These are phyloP conservation scores for Yamadazyma scolyti DNA, from an alignment of 805 yeast genomes.

Conservation along the genomic window DNA sequence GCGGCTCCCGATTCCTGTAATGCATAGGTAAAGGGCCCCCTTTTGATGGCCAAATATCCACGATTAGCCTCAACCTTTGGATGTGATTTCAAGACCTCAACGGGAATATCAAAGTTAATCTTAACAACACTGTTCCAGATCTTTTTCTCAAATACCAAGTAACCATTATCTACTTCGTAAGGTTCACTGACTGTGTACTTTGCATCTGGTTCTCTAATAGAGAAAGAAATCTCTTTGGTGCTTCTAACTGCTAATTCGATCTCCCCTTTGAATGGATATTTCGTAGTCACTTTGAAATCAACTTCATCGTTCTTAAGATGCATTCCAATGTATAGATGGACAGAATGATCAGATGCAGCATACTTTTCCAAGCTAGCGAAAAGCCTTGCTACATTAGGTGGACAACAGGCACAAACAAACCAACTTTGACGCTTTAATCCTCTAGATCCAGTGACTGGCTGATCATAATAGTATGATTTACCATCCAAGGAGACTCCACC, in stretches of 20 bases:
- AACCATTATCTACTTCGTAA: constrained; percentile 9
- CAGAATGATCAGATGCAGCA: constrained; percentile 8
- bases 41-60: constrained; percentile 15
- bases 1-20: constrained; percentile 12
- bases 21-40: constrained; percentile 18
- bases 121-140: constrained; percentile 4
- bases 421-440: constrained; percentile 14
- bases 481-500: constrained; percentile 21
- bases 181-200: constrained; percentile 2
- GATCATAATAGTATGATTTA: constrained; percentile 16
- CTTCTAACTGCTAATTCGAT: constrained; percentile 6
- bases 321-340: constrained; percentile 14
- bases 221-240: constrained; percentile 7
- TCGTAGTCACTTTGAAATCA: constrained; percentile 6
- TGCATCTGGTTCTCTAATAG: constrained; percentile 12
- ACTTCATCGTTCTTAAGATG: constrained; percentile 4
- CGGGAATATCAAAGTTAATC: constrained; percentile 11
- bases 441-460: constrained; percentile 13
- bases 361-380: constrained; percentile 18
- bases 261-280: constrained; percentile 13
- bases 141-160: constrained; percentile 8
- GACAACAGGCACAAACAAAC: constrained; percentile 20
- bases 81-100: constrained; percentile 11
- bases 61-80: constrained; percentile 14
- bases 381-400: constrained; percentile 20